A percentile compares a stretch with the other conserved stretches of the same genome.
These are phyloP conservation scores for Melastoma candidum DNA, from an alignment of 441 rosid genomes.

Conservation along the genomic window DNA sequence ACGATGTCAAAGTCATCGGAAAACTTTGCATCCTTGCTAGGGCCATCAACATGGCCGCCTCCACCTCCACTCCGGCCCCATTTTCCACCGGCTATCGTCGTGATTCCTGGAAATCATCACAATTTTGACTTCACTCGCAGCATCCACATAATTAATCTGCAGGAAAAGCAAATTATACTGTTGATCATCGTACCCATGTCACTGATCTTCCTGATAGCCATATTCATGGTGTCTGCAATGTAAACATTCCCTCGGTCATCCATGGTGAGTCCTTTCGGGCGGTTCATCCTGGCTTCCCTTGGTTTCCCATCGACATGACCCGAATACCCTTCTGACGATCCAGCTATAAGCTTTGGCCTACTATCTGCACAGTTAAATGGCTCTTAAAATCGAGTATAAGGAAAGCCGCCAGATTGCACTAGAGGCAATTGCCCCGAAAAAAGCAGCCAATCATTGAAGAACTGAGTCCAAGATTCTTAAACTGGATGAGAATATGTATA, in stretches of 20 bases:
- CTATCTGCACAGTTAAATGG: conserved; percentile 37
- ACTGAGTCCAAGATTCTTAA: too few relatives aligned
- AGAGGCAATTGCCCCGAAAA: too few relatives aligned
- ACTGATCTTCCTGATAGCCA: conserved; percentile 93
- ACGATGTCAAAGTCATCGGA: conserved; percentile 79
- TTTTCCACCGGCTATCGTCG: conserved; percentile 86
- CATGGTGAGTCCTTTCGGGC: conserved; percentile 70
- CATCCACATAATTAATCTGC: not conserved
- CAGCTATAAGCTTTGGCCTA: conserved; percentile 78
- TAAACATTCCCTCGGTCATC: conserved; percentile 93
- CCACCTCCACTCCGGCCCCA: conserved; percentile 62
- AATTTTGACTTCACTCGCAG: not conserved
- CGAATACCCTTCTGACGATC: conserved; percentile 74
- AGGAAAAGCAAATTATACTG: not conserved
- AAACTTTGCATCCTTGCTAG: conserved; percentile 85
- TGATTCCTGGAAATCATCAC: conserved; percentile 41
- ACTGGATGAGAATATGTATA: too few relatives aligned
- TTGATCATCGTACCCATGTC: conserved; percentile 45
- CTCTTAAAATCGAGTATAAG: conserved; percentile 4
- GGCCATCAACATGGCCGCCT: conserved; percentile 80
- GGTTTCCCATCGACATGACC: conserved; percentile 86
- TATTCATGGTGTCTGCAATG: conserved; percentile 81
- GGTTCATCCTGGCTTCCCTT: conserved; percentile 80
- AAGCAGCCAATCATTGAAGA: too few relatives aligned
- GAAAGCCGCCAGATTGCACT: not conserved